A percentile compares a stretch with the other conserved stretches of the same genome.
phyloP scores from a whole-genome alignment of 1,284 basidiomycete genomes.

The Apiotrichum porosum region DNA sequence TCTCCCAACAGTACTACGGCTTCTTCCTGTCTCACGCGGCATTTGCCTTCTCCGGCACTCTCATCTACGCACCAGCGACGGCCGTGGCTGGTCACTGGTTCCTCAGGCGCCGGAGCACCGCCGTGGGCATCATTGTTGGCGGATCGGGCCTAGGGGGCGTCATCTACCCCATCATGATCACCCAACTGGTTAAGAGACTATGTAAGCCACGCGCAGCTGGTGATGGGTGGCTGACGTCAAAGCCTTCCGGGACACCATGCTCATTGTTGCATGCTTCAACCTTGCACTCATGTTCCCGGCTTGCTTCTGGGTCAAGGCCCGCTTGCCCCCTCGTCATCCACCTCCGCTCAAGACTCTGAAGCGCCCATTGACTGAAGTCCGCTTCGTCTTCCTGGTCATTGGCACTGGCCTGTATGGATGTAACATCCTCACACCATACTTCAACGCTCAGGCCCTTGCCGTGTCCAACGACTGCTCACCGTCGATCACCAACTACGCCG shows the following conservation, averaged over 20 bases:
- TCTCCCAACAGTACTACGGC: constrained; percentile 44
- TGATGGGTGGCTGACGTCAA: not conserved
- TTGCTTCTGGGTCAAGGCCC: constrained; percentile 21
- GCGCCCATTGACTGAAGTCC: constrained; percentile 29
- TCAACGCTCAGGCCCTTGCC: constrained; percentile 11
- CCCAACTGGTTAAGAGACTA: constrained; percentile 27
- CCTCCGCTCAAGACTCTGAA: constrained; percentile 12
- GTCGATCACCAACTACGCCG: constrained; percentile 17
- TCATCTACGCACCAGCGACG: constrained; percentile 40
- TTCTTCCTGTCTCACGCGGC: constrained; percentile 40
- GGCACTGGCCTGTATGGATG: constrained; percentile 20
- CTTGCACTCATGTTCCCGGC: constrained; percentile 19
- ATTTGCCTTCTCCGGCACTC: constrained; percentile 34
- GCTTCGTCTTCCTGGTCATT: constrained; percentile 30
- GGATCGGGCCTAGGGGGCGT: constrained; percentile 44
- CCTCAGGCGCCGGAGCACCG: constrained; percentile 33
- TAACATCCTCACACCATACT: constrained; percentile 19
- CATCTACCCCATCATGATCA: constrained; percentile 42
- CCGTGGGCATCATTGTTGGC: constrained; percentile 40
- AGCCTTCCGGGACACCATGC: constrained; percentile 21
- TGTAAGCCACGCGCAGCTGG: constrained; percentile 17
- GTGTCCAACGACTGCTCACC: constrained; percentile 6
- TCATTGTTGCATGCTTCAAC: constrained; percentile 23
- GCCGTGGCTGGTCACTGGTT: constrained; percentile 46
- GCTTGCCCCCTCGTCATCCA: constrained; percentile 19